Evolutionary conservation across 2,329 filamentous ascomycete species (phyloP), one percentile per base, ranked within the genome.

Genomic region (Botrytis fragariae): DNA sequence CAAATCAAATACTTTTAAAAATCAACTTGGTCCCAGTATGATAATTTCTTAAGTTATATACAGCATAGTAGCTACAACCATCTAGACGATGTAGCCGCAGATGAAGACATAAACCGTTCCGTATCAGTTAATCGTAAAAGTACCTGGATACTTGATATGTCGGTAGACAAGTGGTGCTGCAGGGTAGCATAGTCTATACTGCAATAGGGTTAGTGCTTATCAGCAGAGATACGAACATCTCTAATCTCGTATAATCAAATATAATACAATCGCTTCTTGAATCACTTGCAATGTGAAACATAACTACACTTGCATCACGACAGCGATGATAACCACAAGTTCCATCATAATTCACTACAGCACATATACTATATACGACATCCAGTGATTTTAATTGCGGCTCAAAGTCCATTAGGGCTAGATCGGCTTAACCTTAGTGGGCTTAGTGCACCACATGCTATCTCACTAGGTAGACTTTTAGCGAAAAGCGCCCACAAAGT

Each of bases 381-480:
- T 32, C 10, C 12, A 16, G 32, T 20, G 25, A 42, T 14, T 68
- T 57, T 16, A 25, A 1, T n/a, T 18, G 25, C 35, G 16, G 18
- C 37, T 32, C 18, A 32, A 37, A 68, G 14, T 10, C 22, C 9
- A 57, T 42, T 68, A 57, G 48, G 65, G 65, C 65, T 68, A 68
- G 48, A 32, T 57, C 57, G 64, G 48, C 25, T 54, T 29, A 54
- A 68, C 45, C 64, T 39, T 68, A 42, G 45, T 67, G 44, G 44
- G 32, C 10, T 54, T 9, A 68, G 45, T 54, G 35, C 65, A 42
- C 48, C 39, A 29, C 48, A 42, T 39, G 20, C 25, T 39, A n/a
- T 16, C 16, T n/a, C 59, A 61, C 35, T 39, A n/a, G 35, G 6
- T 42, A 42, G 48, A 57, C n/a, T 57, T 68, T 68, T 68, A 68